Percentiles rank a stretch among this genome's conserved stretches.
Conservation (phyloP, 768 basidiomycete species). For the Lactarius quietus region DNA sequence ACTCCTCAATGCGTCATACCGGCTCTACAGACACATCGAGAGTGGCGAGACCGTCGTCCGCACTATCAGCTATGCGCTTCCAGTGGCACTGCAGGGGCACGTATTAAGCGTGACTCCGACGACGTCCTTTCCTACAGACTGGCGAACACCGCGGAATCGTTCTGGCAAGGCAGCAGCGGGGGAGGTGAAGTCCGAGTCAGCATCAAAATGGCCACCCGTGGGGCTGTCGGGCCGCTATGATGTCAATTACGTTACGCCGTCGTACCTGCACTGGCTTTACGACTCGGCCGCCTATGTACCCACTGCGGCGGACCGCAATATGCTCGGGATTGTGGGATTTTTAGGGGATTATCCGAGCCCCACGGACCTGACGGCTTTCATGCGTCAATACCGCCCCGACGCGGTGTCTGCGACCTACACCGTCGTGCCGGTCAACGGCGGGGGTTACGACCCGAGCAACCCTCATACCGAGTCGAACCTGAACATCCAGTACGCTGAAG, state of each 20-base stretch:
- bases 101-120: not conserved
- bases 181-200: no score
- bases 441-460: not conserved
- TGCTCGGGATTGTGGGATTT: not conserved
- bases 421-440: no score
- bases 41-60: not conserved
- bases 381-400: not conserved
- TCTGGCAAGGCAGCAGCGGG: no score
- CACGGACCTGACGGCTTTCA: not conserved
- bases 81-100: not conserved
- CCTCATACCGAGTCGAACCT: not conserved
- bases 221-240: not conserved
- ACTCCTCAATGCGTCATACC: not conserved
- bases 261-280: not conserved
- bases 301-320: not conserved
- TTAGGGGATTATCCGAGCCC: not conserved
- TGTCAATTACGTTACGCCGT: not conserved
- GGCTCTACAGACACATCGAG: not conserved
- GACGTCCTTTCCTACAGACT: not conserved
- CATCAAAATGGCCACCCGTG: not conserved
- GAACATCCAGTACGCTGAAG: not conserved
- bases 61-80: not conserved
- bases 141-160: not conserved
- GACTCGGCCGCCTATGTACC: not conserved
- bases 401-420: not conserved